Evolutionary conservation across 2,329 filamentous ascomycete species (phyloP), one percentile per base, ranked within the genome.

Genomic region (Lecanosticta acicola): DNA sequence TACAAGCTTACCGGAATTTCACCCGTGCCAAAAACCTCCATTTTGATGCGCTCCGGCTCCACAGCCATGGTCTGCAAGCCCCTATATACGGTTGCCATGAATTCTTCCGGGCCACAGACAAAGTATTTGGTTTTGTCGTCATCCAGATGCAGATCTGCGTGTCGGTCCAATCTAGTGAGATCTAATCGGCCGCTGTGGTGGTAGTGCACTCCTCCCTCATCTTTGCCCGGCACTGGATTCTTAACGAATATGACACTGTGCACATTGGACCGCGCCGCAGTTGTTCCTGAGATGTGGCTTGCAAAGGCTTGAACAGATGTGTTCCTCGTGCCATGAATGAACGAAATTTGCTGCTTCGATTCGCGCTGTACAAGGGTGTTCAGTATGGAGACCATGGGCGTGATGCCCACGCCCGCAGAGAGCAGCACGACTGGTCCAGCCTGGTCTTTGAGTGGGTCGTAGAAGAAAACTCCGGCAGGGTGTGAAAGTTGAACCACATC

Each of bases 341-440:
- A 85, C 9, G 74, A 76, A 29, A 86, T 71, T 5, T 72, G 75
- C 39, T 78, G 66, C 17, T 59, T 54, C 1, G 66, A 65, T 11
- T 58, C 55, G 4, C 56, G 48, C 50, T 57, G 43, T n/a, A 64
- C 37, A 4, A 81, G 63, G 4, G 72, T 71, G 59, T 83, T 78
- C 49, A 87, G 71, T 44, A 87, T 86, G 34, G 79, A 73, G 48
- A 81, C 68, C 67, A 86, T 70, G 21, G 81, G 81, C 4, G 83
- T 85, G 41, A 83, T 71, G 17, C 84, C 84, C 3, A 87, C 81
- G 16, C 84, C 84, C 1, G 80, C 81, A 0, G 81, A 83, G 38
- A 87, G 71, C 35, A 87, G 70, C 1, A 84, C 81, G 0, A 84
- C 65, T 3, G 83, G 83, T 13, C 70, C 68, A 7, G 67, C 63